Base-by-base conservation (phyloP, 2,329 filamentous ascomycete species). In the Fusarium sp. region DNA sequence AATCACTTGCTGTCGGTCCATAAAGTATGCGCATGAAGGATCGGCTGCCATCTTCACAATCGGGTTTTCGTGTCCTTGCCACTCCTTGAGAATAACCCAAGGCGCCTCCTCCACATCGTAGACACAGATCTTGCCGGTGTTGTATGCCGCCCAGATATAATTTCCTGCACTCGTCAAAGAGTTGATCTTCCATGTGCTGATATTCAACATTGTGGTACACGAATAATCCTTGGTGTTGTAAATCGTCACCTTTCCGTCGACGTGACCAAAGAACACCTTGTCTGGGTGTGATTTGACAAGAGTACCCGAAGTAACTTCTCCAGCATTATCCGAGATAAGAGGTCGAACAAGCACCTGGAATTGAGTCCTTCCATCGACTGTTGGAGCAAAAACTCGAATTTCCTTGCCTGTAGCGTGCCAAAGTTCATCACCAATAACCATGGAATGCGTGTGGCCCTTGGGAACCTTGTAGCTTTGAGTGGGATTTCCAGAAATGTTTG, bases 141-240 rank as follows among this genome's bases (percentile, higher is more conserved):
- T 98, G 82, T 95, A 98, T 5, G 91, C 95, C 29, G 94, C 94
- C 96, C 96, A 99, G 1, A 99, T 85, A 75, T 93, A 88, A 65
- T 90, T 88, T 8, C 94, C 95, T 5, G 94, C 92, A 11, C 94
- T 93, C 4, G 90, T 89, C 57, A 99, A 84, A 38, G 92, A 90
- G 78, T 94, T 97, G 80, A 99, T 97, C 81, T 98, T 98, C 86
- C 97, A 98, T 16, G 95, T 88, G 79, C 94, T 98, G 73, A 98
- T 88, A 75, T 90, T 97, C 65, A 98, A 84, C 38, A 97, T 86
- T 8, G 88, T 89, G n/a, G 97, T 77, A 74, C 93, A 97, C 1
- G 89, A 83, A 77, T 92, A 96, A 75, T 95, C 90, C 25, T 85
- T 87, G 25, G 89, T 88, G 15, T 93, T 95, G 80, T 97, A 98